These are phyloP conservation scores for Paramecium sonneborni DNA, from an alignment of 73 alveolate species.

Conservation along the genomic window DNA sequence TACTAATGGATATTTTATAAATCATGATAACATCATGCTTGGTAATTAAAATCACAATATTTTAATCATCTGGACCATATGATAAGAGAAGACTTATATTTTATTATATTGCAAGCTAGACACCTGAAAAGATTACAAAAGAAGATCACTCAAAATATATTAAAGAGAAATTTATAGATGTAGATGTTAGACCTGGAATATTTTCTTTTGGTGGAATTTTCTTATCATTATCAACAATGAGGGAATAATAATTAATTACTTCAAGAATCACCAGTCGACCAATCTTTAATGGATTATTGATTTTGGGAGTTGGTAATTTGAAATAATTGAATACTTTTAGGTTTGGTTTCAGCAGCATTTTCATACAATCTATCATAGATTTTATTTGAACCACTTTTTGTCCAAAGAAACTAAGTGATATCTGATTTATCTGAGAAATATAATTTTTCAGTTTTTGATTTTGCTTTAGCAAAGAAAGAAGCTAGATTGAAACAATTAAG, in stretches of 20 bases:
- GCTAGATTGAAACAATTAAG: slow-evolving; percentile 57
- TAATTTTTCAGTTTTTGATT: slow-evolving; percentile 62
- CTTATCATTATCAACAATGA: not conserved
- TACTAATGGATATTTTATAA: slow-evolving; percentile 65
- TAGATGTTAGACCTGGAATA: not conserved
- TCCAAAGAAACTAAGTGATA: slow-evolving; percentile 1
- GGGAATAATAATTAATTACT: not conserved
- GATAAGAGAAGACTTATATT: slow-evolving; percentile 61
- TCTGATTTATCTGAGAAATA: slow-evolving; percentile 58
- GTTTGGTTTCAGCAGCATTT: not conserved
- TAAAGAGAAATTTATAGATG: not conserved
- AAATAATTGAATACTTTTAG: not conserved
- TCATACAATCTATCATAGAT: slow-evolving; percentile 21
- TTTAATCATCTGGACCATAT: slow-evolving; percentile 31
- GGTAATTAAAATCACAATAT: not conserved
- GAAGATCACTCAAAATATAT: slow-evolving; percentile 18
- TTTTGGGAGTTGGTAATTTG: not conserved
- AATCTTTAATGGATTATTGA: not conserved
- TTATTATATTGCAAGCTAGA: slow-evolving; percentile 62
- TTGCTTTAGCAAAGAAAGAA: slow-evolving; percentile 70
- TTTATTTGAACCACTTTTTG: slow-evolving; percentile 55
- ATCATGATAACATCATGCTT: slow-evolving; percentile 65
- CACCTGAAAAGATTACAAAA: slow-evolving; percentile 58
- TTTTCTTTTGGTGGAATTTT: not conserved
- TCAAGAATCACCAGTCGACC: slow-evolving; percentile 22